Evolutionary conservation across 106 monocot species (phyloP).

Genomic region (Dendrobium officinale): DNA sequence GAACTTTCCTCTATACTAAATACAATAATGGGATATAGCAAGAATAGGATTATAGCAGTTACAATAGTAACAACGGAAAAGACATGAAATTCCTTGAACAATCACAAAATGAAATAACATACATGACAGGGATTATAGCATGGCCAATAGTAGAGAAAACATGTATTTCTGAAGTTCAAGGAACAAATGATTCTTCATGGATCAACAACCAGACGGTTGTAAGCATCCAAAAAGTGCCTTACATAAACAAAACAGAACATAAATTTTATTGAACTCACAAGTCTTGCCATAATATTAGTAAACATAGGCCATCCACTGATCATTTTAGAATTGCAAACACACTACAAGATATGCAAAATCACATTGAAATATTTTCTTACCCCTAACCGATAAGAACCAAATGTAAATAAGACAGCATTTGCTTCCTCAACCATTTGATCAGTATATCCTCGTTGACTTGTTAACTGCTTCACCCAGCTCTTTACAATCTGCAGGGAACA

Average conservation of each 20-base stretch:
- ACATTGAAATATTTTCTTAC: conserved; percentile 35
- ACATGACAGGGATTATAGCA: background rate
- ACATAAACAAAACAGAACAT: background rate
- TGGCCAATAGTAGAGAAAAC: background rate
- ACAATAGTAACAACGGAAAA: background rate
- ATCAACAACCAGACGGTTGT: background rate
- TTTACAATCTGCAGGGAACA: conserved; percentile 57
- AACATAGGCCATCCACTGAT: background rate
- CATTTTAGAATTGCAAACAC: background rate
- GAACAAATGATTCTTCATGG: background rate
- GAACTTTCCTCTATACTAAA: too few relatives aligned
- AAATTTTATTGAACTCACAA: background rate
- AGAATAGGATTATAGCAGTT: background rate
- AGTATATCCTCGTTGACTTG: conserved; percentile 75
- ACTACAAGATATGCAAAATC: background rate
- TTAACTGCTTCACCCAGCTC: conserved; percentile 90
- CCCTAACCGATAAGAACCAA: conserved; percentile 96
- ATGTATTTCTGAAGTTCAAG: background rate
- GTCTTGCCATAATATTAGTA: background rate
- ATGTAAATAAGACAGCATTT: conserved; percentile 91
- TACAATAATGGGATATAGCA: background rate
- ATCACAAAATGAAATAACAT: background rate
- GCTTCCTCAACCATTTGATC: conserved; percentile 97
- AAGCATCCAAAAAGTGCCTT: background rate
- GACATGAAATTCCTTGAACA: background rate